A percentile compares a stretch with the other conserved stretches of the same genome.
phyloP scores from a whole-genome alignment of 148 eudicot genomes.

The Cornus florida region DNA sequence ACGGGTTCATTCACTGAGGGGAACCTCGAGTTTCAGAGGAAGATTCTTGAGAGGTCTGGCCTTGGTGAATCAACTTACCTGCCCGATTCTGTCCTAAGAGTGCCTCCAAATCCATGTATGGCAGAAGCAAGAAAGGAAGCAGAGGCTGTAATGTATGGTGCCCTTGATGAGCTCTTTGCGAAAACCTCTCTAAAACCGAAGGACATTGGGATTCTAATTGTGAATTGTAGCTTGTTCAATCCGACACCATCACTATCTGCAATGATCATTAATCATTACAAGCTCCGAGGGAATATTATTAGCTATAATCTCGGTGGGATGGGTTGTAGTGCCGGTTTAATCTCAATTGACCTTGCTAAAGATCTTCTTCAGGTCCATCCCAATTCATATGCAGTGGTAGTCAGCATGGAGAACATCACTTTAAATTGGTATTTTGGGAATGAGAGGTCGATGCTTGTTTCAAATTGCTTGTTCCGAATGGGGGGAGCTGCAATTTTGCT shows the following conservation, averaged over 20 bases:
- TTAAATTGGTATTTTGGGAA: constrained; percentile 55
- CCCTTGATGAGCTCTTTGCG: constrained; percentile 52
- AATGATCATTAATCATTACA: constrained; percentile 47
- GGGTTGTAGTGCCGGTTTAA: constrained; percentile 58
- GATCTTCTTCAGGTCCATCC: constrained; percentile 51
- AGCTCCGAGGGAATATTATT: constrained; percentile 46
- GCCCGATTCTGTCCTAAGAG: constrained; percentile 42
- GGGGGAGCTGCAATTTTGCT: constrained; percentile 50
- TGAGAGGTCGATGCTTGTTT: constrained; percentile 50
- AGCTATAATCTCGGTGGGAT: constrained; percentile 53
- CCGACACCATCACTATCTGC: constrained; percentile 53
- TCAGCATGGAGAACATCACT: constrained; percentile 52
- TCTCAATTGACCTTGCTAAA: constrained; percentile 52
- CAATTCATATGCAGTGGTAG: constrained; percentile 43
- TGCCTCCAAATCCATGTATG: constrained; percentile 55
- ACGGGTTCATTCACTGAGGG: constrained; percentile 37
- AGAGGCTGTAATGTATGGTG: constrained; percentile 55
- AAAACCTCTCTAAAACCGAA: constrained; percentile 50
- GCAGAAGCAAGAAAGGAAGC: constrained; percentile 59
- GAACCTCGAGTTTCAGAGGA: constrained; percentile 45
- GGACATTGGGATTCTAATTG: constrained; percentile 50
- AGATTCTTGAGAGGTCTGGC: constrained; percentile 55
- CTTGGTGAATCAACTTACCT: constrained; percentile 52
- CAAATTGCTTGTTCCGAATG: constrained; percentile 51
- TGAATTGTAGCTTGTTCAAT: constrained; percentile 54